Evolutionary conservation across 2,329 filamentous ascomycete species (phyloP).

Genomic region (Thelonectria discophora): DNA sequence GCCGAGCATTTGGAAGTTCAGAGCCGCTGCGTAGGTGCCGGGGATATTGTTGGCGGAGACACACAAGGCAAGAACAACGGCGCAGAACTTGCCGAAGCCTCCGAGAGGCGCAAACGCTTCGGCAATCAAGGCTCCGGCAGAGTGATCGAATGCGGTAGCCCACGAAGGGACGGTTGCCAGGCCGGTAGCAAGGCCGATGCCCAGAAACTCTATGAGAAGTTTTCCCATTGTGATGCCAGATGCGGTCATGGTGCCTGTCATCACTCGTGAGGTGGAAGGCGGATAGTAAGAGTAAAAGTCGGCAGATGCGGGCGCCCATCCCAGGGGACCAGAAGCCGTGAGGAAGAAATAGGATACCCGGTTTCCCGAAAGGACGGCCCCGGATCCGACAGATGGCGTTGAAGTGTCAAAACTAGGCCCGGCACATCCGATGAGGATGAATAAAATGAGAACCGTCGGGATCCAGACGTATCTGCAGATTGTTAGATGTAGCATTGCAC

Average conservation of each 20-base stretch:
- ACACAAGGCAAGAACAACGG: not conserved
- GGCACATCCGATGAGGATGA: slow-evolving; percentile 2
- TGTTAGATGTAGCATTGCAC: no score
- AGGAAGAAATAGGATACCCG: slow-evolving; percentile 5
- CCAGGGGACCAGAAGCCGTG: not conserved
- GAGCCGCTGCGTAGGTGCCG: not conserved
- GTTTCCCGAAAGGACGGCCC: not conserved
- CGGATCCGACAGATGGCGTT: not conserved
- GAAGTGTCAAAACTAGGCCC: not conserved
- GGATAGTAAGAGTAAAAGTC: slow-evolving; percentile 10
- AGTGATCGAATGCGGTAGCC: not conserved
- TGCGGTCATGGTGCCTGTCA: not conserved
- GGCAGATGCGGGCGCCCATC: slow-evolving; percentile 4
- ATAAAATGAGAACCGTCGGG: not conserved
- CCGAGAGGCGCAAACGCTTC: not conserved
- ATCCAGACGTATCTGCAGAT: slow-evolving; percentile 1
- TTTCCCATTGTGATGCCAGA: slow-evolving; percentile 1
- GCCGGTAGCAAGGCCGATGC: slow-evolving; percentile 1
- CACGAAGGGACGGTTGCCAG: not conserved
- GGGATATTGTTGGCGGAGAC: slow-evolving; percentile 3
- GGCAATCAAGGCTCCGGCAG: slow-evolving; percentile 1
- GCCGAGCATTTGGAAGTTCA: not conserved
- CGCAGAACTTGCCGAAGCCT: not conserved
- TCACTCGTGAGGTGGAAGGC: not conserved
- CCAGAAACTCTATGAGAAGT: not conserved